Evolutionary conservation across 345 rosid species (phyloP).

Genomic region (Populus alba): DNA sequence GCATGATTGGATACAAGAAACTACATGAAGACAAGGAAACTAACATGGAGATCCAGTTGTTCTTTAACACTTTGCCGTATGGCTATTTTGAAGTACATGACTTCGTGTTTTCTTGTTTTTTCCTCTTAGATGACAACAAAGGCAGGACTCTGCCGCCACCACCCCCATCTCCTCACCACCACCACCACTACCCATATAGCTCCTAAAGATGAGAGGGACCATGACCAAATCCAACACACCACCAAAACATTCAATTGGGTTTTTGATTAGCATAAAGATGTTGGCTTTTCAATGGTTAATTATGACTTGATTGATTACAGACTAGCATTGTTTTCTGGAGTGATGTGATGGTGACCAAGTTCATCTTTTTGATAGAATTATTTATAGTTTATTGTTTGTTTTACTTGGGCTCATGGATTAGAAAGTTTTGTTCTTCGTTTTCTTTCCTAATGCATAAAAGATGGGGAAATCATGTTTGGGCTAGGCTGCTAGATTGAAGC

Average conservation of each 20-base stretch:
- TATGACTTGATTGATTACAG: slow-evolving; percentile 23
- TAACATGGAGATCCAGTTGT: slow-evolving; percentile 17
- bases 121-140: slow-evolving; percentile 35
- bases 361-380: not conserved
- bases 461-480: not conserved
- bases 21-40: not conserved
- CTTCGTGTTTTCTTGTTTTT: not conserved
- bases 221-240: not conserved
- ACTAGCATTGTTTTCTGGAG: slow-evolving; percentile 4
- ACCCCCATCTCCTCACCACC: slow-evolving; percentile 13
- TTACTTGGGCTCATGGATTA: not conserved
- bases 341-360: slow-evolving; percentile 24
- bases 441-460: not conserved
- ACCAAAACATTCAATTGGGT: slow-evolving; percentile 12
- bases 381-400: not conserved
- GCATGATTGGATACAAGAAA: slow-evolving; percentile 19
- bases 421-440: not conserved
- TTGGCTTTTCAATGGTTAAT: slow-evolving; percentile 13
- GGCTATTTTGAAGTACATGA: slow-evolving; percentile 11
- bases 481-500: not conserved
- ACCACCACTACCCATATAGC: slow-evolving; percentile 22
- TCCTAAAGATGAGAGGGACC: not conserved
- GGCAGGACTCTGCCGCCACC: slow-evolving; percentile 17
- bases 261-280: slow-evolving; percentile 12
- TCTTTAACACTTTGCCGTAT: slow-evolving; percentile 19